Evolutionary conservation across 2,329 filamentous ascomycete species (phyloP).

Genomic region (Hypomyces rosellus): DNA sequence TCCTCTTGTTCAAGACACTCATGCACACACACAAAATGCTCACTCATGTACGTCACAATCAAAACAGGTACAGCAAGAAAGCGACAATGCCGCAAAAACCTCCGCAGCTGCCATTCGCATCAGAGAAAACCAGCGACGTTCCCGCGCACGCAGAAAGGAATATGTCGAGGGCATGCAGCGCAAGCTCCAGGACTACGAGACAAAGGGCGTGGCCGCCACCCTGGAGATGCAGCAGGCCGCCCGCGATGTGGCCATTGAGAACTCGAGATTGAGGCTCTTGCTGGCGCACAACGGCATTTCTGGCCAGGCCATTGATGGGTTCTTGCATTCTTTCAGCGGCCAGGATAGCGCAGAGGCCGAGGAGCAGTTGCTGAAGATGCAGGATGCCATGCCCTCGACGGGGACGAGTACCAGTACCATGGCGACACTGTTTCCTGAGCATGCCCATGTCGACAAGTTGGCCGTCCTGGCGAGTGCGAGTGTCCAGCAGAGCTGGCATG

Average conservation of each 20-base stretch:
- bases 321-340: constrained; percentile 30
- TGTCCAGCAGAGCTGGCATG: constrained; percentile 21
- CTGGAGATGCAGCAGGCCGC: constrained; percentile 49
- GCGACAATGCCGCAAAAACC: constrained; percentile 15
- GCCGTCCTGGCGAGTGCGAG: constrained; percentile 35
- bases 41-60: neutral
- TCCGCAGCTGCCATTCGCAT: constrained; percentile 33
- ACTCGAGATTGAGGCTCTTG: constrained; percentile 38
- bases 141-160: constrained; percentile 44
- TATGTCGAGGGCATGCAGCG: constrained; percentile 42
- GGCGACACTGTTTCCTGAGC: constrained; percentile 10
- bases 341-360: constrained; percentile 23
- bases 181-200: constrained; percentile 41
- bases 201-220: constrained; percentile 42
- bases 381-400: neutral
- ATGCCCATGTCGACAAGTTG: constrained; percentile 27
- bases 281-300: constrained; percentile 34
- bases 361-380: constrained; percentile 5
- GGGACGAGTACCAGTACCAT: constrained; percentile 5
- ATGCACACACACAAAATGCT: neutral
- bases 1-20: neutral
- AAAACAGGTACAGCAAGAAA: constrained; percentile 2
- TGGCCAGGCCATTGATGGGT: constrained; percentile 34
- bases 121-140: constrained; percentile 49
- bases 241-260: constrained; percentile 42